Conservation (phyloP, 1,284 basidiomycete species). For the Pascua guehoae region DNA sequence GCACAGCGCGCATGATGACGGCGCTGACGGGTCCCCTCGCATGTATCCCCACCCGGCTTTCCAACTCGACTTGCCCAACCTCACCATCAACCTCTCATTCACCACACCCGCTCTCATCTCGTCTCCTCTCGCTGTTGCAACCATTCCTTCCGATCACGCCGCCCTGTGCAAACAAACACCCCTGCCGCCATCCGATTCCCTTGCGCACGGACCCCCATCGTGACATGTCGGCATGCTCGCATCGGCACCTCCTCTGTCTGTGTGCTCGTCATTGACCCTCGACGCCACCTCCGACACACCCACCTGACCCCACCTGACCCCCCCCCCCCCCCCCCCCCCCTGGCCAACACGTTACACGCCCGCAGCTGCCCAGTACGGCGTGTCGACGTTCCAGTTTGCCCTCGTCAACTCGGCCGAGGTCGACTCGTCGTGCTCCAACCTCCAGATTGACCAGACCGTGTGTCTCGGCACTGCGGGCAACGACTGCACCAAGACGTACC, state of each 20-base stretch:
- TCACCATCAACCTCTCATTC: too few relatives aligned
- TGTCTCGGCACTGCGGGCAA: slow-evolving; percentile 45
- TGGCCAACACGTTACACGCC: not conserved
- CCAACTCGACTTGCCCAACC: too few relatives aligned
- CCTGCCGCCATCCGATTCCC: not conserved
- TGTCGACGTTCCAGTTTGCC: slow-evolving; percentile 51
- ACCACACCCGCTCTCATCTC: too few relatives aligned
- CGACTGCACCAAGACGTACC: slow-evolving; percentile 50
- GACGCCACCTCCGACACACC: not conserved
- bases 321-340: not conserved
- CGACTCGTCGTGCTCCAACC: slow-evolving; percentile 48
- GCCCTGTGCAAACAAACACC: not conserved
- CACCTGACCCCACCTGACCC: not conserved
- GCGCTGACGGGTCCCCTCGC: too few relatives aligned
- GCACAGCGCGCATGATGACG: too few relatives aligned
- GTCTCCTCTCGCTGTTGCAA: too few relatives aligned
- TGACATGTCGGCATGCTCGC: not conserved
- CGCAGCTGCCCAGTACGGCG: slow-evolving; percentile 44
- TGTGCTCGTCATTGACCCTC: too few relatives aligned
- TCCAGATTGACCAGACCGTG: slow-evolving; percentile 38
- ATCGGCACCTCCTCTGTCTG: too few relatives aligned
- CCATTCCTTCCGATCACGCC: not conserved
- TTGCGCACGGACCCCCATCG: not conserved
- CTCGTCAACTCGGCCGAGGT: slow-evolving; percentile 46
- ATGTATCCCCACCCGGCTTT: too few relatives aligned